Conservation (phyloP, 2,329 filamentous ascomycete genomes). For the Cryoendolithus antarcticus region DNA sequence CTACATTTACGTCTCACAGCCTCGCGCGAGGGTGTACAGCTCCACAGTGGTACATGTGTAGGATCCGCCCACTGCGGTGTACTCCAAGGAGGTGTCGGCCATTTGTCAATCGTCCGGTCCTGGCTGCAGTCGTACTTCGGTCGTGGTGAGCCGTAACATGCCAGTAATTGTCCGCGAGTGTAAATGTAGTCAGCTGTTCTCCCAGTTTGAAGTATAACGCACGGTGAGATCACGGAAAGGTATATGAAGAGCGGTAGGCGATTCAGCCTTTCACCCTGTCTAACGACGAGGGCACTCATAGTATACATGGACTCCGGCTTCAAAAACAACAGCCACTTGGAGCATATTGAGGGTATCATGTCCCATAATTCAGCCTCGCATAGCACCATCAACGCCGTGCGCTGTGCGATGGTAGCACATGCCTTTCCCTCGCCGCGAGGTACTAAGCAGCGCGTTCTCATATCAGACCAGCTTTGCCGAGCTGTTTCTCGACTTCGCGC, state of each 20-base stretch:
- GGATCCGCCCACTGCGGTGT: too few species aligned
- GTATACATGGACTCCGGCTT: constrained; percentile 16
- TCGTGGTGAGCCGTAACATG: too few species aligned
- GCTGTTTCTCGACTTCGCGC: constrained; percentile 18
- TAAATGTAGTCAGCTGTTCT: too few species aligned
- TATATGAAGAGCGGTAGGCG: constrained; percentile 4
- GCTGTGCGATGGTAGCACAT: constrained; percentile 19
- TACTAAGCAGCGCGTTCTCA: constrained; percentile 17
- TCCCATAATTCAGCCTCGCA: constrained; percentile 8
- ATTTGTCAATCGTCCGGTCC: too few species aligned
- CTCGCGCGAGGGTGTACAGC: too few species aligned
- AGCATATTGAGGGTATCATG: constrained; percentile 6
- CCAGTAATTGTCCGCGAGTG: too few species aligned
- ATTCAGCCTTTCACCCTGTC: constrained; percentile 15
- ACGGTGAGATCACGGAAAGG: too few species aligned
- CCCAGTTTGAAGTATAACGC: too few species aligned
- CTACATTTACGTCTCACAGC: too few species aligned
- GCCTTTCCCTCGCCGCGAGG: constrained; percentile 19
- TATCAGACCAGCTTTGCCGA: constrained; percentile 15
- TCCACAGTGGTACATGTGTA: too few species aligned
- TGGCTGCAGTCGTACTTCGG: too few species aligned
- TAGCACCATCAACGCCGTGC: constrained; percentile 15
- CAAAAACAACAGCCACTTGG: constrained; percentile 18
- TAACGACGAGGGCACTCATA: constrained; percentile 19
- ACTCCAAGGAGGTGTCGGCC: too few species aligned